Percentiles rank a stretch among this genome's conserved stretches.
Conservation (phyloP, 768 basidiomycete species). For the Astraeus odoratus region DNA sequence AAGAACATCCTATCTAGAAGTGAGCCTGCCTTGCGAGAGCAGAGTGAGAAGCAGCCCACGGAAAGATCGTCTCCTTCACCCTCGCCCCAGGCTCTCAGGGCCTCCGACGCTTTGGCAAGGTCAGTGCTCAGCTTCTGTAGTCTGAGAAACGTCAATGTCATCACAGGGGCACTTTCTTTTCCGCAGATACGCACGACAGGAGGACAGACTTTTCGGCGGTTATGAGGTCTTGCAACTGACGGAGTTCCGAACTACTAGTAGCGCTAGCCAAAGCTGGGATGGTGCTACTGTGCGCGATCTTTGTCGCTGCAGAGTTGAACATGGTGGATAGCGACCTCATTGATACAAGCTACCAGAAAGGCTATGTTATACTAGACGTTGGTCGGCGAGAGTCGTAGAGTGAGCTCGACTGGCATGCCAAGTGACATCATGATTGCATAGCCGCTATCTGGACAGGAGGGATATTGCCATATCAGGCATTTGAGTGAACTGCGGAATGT, state of each 20-base stretch:
- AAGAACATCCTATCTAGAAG: slow-evolving; percentile 58
- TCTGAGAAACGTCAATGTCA: slow-evolving; percentile 25
- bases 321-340: slow-evolving; percentile 36
- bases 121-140: slow-evolving; percentile 62
- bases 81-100: slow-evolving; percentile 62
- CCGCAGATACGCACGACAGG: slow-evolving; percentile 45
- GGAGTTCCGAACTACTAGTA: slow-evolving; percentile 76
- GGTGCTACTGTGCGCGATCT: slow-evolving; percentile 85
- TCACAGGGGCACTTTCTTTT: background rate
- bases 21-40: background rate
- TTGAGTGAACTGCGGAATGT: too few species aligned
- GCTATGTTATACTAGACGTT: too few species aligned
- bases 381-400: too few species aligned
- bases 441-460: too few species aligned
- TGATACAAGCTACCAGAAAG: too few species aligned
- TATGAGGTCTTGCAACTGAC: slow-evolving; percentile 82
- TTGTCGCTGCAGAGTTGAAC: slow-evolving; percentile 74
- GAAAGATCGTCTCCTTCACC: slow-evolving; percentile 81
- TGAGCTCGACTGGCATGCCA: too few species aligned
- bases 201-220: slow-evolving; percentile 81
- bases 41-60: slow-evolving; percentile 36
- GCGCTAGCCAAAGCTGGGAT: slow-evolving; percentile 54
- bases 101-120: slow-evolving; percentile 62
- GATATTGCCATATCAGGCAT: too few species aligned
- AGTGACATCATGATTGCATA: too few species aligned